Evolutionary conservation across 2,329 filamentous ascomycete genomes (phyloP).

Genomic region (Penicillium polonicum): DNA sequence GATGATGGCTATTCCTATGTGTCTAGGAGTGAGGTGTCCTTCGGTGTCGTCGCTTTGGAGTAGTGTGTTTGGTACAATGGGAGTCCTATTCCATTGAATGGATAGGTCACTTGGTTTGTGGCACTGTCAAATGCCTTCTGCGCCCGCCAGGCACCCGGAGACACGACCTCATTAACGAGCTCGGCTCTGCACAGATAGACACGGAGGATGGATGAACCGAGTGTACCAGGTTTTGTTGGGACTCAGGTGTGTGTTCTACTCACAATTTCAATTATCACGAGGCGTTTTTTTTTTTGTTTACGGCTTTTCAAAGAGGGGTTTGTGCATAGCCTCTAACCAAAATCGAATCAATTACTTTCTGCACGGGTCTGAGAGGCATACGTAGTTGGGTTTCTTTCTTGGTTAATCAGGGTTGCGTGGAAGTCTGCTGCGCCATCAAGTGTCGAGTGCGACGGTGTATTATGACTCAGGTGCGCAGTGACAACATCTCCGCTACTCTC

Average conservation of each 20-base stretch:
- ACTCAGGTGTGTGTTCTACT: not conserved
- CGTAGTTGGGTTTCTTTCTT: not conserved
- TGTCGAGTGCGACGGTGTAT: not conserved
- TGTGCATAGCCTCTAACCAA: conserved; percentile 22
- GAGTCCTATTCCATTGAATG: not conserved
- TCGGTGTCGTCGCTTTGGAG: not conserved
- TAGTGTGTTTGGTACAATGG: not conserved
- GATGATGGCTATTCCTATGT: not conserved
- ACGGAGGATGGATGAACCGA: not conserved
- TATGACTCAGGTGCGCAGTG: not conserved
- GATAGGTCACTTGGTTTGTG: not conserved
- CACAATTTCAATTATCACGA: conserved; percentile 15
- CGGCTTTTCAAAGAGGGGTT: conserved; percentile 17
- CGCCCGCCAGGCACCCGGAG: not conserved
- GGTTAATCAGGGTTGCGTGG: not conserved
- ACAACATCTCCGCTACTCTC: not conserved
- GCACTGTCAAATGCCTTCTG: not conserved
- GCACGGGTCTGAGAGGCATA: not conserved
- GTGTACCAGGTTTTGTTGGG: not conserved
- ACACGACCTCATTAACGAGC: not conserved
- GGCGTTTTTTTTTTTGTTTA: conserved; percentile 20
- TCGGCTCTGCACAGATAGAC: conserved; percentile 1
- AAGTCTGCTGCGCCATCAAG: not conserved
- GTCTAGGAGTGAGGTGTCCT: not conserved
- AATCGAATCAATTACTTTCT: conserved; percentile 19